Evolutionary conservation across 495 filamentous ascomycete genomes (phyloP), one percentile per base, ranked within the genome.

Genomic region (Xylaria flabelliformis): DNA sequence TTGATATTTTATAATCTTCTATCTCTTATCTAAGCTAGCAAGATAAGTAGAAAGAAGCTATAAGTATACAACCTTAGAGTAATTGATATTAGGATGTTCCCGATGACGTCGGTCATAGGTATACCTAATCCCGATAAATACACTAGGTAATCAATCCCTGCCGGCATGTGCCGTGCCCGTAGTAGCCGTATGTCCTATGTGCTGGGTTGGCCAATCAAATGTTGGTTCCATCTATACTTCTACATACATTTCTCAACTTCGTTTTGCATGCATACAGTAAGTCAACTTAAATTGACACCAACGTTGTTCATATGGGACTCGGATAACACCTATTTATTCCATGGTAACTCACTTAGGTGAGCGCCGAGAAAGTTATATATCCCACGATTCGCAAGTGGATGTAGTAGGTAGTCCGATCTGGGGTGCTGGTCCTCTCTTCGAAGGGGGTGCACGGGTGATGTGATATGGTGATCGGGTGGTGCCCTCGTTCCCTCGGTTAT

Each of bases 131-230:
- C 50, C 21, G 50, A 26, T 26, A 13, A 39, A 39, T 39, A n/a
- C n/a, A n/a, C n/a, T n/a, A n/a, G n/a, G n/a, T n/a, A 39, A 39
- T 26, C 50, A 53, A 53, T 53, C 50, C 50, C 50, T 53, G 21
- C 50, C 50, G 21, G 21, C 50, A 53, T 53, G 21, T 53, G 21
- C 50, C 21, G 19, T 29, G 26, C 26, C 26, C 26, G 26, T 29
- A 29, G 26, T 29, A 29, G 26, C 26, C n/a, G n/a, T n/a, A n/a
- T n/a, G n/a, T n/a, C n/a, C n/a, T n/a, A n/a, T n/a, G n/a, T n/a
- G n/a, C n/a, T n/a, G n/a, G n/a, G n/a, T n/a, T 3, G 10, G 50
- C 50, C 50, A 53, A 53, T 53, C 50, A 53, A 10, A 13, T 3
- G 12, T 53, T 7, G 3, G 50, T 10, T 24, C 19, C 48, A 51